A percentile compares a stretch with the other conserved stretches of the same genome.
These are phyloP conservation scores for Thelonectria olida DNA, from an alignment of 2,329 filamentous ascomycete species.

Conservation along the genomic window DNA sequence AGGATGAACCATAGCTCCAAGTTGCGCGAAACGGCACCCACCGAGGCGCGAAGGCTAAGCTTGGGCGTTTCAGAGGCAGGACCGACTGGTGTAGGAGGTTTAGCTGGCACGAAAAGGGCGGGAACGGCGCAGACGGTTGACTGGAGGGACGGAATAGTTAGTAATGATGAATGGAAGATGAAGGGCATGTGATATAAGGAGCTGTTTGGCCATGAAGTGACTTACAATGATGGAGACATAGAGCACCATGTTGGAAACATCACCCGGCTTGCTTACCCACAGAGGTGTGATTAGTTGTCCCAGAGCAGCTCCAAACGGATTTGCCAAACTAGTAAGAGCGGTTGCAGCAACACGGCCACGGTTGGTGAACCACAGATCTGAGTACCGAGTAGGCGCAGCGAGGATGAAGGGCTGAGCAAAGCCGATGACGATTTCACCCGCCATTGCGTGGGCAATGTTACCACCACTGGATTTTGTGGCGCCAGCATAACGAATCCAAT, in stretches of 20 bases:
- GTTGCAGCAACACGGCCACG: conserved; percentile 86
- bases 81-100: conserved; percentile 80
- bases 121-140: conserved; percentile 68
- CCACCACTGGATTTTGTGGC: conserved; percentile 64
- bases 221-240: conserved; percentile 84
- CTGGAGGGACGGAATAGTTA: conserved; percentile 32
- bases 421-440: conserved; percentile 90
- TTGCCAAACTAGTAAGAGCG: conserved; percentile 84
- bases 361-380: conserved; percentile 93
- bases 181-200: not conserved
- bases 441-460: conserved; percentile 81
- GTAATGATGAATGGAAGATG: conserved; percentile 1
- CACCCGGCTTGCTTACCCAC: conserved; percentile 69
- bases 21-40: conserved; percentile 62
- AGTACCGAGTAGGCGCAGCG: conserved; percentile 88
- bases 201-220: not conserved
- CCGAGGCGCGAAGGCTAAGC: conserved; percentile 59
- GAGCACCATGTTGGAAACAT: conserved; percentile 84
- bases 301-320: conserved; percentile 88
- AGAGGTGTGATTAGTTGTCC: conserved; percentile 88
- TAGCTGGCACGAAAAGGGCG: conserved; percentile 81
- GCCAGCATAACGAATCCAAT: conserved; percentile 90
- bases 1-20: conserved; percentile 83
- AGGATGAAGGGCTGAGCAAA: conserved; percentile 93
- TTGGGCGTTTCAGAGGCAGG: conserved; percentile 71